phyloP scores from a whole-genome alignment of 495 filamentous ascomycete species.

The Astrothelium macrocarpum region DNA sequence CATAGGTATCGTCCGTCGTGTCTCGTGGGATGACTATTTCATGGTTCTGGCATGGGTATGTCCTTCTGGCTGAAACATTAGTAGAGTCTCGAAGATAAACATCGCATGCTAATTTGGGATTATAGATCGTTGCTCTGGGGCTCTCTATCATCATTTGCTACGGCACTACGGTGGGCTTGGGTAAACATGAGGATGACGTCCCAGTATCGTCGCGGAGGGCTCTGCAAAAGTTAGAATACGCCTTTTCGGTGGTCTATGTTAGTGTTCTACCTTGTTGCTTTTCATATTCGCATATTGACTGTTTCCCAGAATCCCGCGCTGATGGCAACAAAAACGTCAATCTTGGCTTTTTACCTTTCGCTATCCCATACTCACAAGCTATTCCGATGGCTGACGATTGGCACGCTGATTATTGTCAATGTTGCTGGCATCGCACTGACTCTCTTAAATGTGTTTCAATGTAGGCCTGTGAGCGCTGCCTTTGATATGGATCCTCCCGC shows the following conservation, averaged over 20 bases:
- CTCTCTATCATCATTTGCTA: slow-evolving; percentile 69
- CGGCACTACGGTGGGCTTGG: slow-evolving; percentile 60
- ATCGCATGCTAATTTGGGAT: not conserved
- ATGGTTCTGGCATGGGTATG: slow-evolving; percentile 76
- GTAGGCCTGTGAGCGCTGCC: slow-evolving; percentile 58
- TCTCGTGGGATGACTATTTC: slow-evolving; percentile 70
- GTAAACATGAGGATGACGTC: slow-evolving; percentile 63
- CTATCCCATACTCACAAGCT: slow-evolving; percentile 65
- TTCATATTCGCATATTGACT: slow-evolving; percentile 8
- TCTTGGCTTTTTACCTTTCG: slow-evolving; percentile 78
- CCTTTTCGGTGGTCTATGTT: slow-evolving; percentile 76
- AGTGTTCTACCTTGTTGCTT: slow-evolving; percentile 26
- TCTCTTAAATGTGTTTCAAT: slow-evolving; percentile 83
- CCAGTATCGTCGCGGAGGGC: slow-evolving; percentile 33
- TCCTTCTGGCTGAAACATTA: slow-evolving; percentile 7
- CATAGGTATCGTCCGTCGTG: slow-evolving; percentile 56
- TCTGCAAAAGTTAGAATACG: slow-evolving; percentile 64
- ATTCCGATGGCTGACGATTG: slow-evolving; percentile 60
- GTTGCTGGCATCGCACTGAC: slow-evolving; percentile 68
- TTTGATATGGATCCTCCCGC: slow-evolving; percentile 41
- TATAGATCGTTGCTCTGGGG: slow-evolving; percentile 58
- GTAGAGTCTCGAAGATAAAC: not conserved
- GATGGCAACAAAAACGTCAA: slow-evolving; percentile 83
- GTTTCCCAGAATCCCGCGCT: slow-evolving; percentile 68
- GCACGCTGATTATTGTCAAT: slow-evolving; percentile 64